Evolutionary conservation across 805 yeast species (phyloP).

Genomic region (Ogataea saltuana): DNA sequence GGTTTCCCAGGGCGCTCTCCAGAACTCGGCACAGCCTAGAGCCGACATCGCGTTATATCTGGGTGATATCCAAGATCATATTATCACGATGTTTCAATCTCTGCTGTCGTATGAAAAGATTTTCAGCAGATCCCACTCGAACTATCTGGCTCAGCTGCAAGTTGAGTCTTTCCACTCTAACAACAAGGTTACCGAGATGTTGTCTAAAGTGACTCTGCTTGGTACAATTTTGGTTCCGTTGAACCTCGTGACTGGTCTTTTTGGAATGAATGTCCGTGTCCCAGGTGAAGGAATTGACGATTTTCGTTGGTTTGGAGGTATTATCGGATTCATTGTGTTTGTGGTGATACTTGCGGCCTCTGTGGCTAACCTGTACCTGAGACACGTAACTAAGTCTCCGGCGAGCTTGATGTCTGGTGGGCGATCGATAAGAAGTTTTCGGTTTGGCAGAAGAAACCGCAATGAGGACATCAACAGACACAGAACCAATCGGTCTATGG

Average conservation of each 20-base stretch:
- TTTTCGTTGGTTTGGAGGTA: conserved; percentile 56
- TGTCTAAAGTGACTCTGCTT: conserved; percentile 83
- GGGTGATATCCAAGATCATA: conserved; percentile 97
- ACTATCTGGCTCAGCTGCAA: conserved; percentile 90
- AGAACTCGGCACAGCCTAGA: conserved; percentile 58
- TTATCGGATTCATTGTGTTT: conserved; percentile 33
- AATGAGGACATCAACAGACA: conserved; percentile 14
- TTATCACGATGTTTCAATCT: conserved; percentile 93
- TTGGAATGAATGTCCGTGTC: conserved; percentile 92
- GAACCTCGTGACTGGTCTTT: conserved; percentile 85
- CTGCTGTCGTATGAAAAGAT: conserved; percentile 89
- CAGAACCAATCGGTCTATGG: conserved; percentile 30
- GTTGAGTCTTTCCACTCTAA: conserved; percentile 88
- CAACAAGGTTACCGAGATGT: conserved; percentile 79
- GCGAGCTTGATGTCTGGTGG: conserved; percentile 9
- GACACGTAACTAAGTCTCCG: conserved; percentile 21
- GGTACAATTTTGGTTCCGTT: conserved; percentile 92
- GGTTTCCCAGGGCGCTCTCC: conserved; percentile 9
- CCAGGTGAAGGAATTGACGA: conserved; percentile 60
- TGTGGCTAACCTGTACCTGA: conserved; percentile 30
- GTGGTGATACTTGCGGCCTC: conserved; percentile 26
- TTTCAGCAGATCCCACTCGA: conserved; percentile 86
- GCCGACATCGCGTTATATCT: conserved; percentile 89
- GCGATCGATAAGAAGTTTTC: conserved; percentile 32
- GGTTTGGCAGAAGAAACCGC: conserved; percentile 30